Evolutionary conservation across 2,329 filamentous ascomycete genomes (phyloP).

Genomic region (Phaeomoniella chlamydospora): DNA sequence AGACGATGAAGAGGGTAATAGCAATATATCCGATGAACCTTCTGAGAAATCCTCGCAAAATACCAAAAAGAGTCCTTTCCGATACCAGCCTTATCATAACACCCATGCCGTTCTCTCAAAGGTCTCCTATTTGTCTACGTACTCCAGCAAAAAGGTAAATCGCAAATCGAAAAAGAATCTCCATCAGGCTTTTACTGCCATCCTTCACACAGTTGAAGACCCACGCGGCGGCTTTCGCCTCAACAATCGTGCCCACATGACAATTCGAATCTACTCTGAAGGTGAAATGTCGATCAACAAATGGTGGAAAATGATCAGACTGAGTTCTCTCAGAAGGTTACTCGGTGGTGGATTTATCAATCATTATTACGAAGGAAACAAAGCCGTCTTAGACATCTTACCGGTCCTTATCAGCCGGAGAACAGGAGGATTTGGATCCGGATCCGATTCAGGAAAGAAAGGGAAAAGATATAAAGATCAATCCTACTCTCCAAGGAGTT

Average conservation of each 20-base stretch:
- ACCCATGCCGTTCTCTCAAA: conserved; percentile 44
- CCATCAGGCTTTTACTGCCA: conserved; percentile 52
- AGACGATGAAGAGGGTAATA: conserved; percentile 18
- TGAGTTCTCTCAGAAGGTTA: conserved; percentile 46
- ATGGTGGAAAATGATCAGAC: conserved; percentile 59
- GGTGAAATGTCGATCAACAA: conserved; percentile 51
- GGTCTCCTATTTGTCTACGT: conserved; percentile 43
- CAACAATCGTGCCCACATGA: conserved; percentile 48
- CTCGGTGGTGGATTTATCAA: conserved; percentile 47
- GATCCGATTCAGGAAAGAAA: not conserved
- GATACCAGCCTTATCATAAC: conserved; percentile 54
- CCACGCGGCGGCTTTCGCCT: conserved; percentile 53
- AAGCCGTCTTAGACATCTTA: conserved; percentile 44
- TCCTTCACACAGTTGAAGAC: conserved; percentile 51
- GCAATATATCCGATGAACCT: too few relatives aligned
- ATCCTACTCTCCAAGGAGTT: not conserved
- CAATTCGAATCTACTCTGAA: conserved; percentile 42
- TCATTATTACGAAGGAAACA: conserved; percentile 47
- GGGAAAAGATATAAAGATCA: not conserved
- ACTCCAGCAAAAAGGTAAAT: conserved; percentile 46
- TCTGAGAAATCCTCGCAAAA: too few relatives aligned
- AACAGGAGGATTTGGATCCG: too few relatives aligned
- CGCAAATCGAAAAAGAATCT: conserved; percentile 53
- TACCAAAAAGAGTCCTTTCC: conserved; percentile 37
- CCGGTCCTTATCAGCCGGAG: conserved; percentile 30